Percentiles rank a stretch among this genome's conserved stretches.
Conservation (phyloP, 176 grass and related monocot species). For the Dactylis glomerata region DNA sequence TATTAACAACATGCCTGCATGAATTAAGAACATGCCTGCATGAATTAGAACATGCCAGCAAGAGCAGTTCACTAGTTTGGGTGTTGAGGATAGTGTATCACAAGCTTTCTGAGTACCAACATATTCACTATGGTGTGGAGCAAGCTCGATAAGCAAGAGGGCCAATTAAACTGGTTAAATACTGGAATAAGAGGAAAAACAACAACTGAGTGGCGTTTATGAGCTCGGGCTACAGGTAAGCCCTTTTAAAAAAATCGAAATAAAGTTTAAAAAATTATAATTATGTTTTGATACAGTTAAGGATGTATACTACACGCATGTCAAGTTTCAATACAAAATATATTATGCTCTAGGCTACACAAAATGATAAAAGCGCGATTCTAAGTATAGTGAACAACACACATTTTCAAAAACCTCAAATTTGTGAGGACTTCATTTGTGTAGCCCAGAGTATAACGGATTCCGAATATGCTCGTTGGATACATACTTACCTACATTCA, state of each 20-base stretch:
- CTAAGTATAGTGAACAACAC: too few species aligned
- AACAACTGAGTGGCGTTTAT: background rate
- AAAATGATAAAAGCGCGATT: too few species aligned
- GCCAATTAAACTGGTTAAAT: background rate
- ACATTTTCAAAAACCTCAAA: too few species aligned
- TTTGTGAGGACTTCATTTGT: too few species aligned
- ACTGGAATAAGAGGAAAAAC: background rate
- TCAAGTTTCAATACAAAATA: too few species aligned
- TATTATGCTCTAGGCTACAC: too few species aligned
- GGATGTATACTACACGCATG: too few species aligned
- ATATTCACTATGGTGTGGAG: background rate
- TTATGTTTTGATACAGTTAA: too few species aligned
- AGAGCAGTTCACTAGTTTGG: background rate
- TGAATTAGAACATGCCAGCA: background rate
- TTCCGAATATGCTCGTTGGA: background rate
- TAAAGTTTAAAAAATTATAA: too few species aligned
- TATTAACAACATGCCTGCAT: background rate
- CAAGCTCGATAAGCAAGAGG: background rate
- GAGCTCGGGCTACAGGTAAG: background rate
- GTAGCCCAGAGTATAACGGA: too few species aligned
- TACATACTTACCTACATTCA: background rate
- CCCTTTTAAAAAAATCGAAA: background rate
- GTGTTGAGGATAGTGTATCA: background rate
- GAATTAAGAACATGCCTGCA: background rate
- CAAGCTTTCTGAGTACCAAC: background rate